These are phyloP conservation scores for Begonia fuchsioides DNA, from an alignment of 306 rosid species.

Conservation along the genomic window DNA sequence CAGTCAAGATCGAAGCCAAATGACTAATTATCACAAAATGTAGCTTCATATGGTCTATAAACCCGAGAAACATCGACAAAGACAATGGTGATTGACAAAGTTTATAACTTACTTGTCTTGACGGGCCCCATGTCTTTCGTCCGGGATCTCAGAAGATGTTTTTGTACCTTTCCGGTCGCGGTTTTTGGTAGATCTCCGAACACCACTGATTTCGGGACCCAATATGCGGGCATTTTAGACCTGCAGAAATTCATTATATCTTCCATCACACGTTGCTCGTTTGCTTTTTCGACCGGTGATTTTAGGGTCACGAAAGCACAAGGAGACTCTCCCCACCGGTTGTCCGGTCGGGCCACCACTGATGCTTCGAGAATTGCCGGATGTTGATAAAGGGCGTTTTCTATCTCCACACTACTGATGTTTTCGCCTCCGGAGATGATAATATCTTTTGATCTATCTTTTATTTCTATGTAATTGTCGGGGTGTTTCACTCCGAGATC, in stretches of 20 bases:
- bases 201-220: slow-evolving; percentile 63
- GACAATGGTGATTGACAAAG: no score
- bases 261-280: slow-evolving; percentile 36
- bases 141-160: slow-evolving; percentile 65
- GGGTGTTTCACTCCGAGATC: slow-evolving; percentile 87
- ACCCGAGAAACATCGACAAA: no score
- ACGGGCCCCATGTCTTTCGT: slow-evolving; percentile 61
- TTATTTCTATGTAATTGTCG: slow-evolving; percentile 79
- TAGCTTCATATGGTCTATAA: no score
- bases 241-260: slow-evolving; percentile 67
- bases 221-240: slow-evolving; percentile 70
- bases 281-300: slow-evolving; percentile 27
- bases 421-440: slow-evolving; percentile 92
- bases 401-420: slow-evolving; percentile 84
- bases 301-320: slow-evolving; percentile 78
- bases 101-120: slow-evolving; percentile 27
- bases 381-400: slow-evolving; percentile 51
- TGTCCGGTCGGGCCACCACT: slow-evolving; percentile 79
- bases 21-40: no score
- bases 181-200: slow-evolving; percentile 66
- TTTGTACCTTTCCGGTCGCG: slow-evolving; percentile 69
- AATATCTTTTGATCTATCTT: slow-evolving; percentile 90
- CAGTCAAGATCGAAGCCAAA: no score
- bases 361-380: slow-evolving; percentile 61
- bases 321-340: slow-evolving; percentile 87